A percentile compares a stretch with the other conserved stretches of the same genome.
phyloP scores from a whole-genome alignment of 352 stramenopile genomes.

The Phytopythium aichiense region DNA sequence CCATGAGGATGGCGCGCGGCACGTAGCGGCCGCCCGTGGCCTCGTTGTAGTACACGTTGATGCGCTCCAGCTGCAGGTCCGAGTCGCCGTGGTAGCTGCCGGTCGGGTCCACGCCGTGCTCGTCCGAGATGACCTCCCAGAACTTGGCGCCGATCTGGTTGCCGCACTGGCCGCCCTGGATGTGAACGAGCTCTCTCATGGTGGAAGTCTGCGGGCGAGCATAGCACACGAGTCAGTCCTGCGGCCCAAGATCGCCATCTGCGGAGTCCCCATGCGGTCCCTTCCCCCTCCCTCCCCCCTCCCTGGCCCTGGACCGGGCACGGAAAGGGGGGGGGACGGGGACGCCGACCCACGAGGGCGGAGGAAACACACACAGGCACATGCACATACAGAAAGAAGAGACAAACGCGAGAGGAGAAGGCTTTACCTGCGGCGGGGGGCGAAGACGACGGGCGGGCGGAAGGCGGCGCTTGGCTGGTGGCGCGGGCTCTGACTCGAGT shows the following conservation, averaged over 20 bases:
- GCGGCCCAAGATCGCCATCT: slow-evolving; percentile 1
- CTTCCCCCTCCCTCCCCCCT: neutral
- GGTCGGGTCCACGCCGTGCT: slow-evolving; percentile 93
- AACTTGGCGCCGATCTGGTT: slow-evolving; percentile 99
- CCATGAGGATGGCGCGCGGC: slow-evolving; percentile 97
- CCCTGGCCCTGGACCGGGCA: neutral
- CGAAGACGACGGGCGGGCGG: slow-evolving; percentile 16
- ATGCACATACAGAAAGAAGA: neutral
- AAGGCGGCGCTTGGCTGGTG: slow-evolving; percentile 62
- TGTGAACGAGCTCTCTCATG: slow-evolving; percentile 97
- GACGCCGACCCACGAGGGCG: neutral
- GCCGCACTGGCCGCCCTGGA: slow-evolving; percentile 98
- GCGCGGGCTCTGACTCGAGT: slow-evolving; percentile 67
- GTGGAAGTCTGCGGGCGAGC: slow-evolving; percentile 25
- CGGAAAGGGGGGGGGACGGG: neutral
- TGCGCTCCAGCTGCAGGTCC: slow-evolving; percentile 95
- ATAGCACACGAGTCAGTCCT: slow-evolving; percentile 7
- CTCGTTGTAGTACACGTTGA: slow-evolving; percentile 99
- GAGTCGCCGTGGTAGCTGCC: slow-evolving; percentile 96
- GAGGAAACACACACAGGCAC: neutral
- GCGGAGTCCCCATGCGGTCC: neutral
- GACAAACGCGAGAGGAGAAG: neutral
- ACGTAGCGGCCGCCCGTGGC: slow-evolving; percentile 96
- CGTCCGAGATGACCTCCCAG: slow-evolving; percentile 96
- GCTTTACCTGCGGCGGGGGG: slow-evolving; percentile 40